These are phyloP conservation scores for Danielia oregonensis DNA, from an alignment of 805 yeast species.

Conservation along the genomic window DNA sequence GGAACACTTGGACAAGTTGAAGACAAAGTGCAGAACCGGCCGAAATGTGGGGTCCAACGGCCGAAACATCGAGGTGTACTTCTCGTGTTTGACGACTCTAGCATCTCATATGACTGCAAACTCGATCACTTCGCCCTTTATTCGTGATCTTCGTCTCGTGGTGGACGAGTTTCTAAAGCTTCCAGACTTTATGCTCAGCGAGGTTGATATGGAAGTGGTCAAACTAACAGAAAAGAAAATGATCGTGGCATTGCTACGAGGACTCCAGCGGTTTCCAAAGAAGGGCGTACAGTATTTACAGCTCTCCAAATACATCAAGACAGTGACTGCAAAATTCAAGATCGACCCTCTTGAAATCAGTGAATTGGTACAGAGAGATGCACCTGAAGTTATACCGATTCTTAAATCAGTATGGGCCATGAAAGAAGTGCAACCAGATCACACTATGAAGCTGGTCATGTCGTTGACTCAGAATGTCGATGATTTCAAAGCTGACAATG, in stretches of 20 bases:
- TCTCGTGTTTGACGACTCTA: slow-evolving; percentile 11
- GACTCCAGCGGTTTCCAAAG: background rate
- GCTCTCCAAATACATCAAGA: background rate
- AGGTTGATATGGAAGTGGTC: background rate
- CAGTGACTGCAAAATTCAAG: background rate
- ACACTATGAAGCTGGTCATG: no score
- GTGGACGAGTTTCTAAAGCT: background rate
- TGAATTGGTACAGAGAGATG: background rate
- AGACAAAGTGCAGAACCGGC: slow-evolving; percentile 2
- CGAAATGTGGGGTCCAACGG: background rate
- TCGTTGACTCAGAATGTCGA: background rate
- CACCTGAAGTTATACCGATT: background rate
- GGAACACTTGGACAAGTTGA: slow-evolving; percentile 2
- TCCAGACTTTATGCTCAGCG: background rate
- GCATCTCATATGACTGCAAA: slow-evolving; percentile 3
- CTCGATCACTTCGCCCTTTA: background rate
- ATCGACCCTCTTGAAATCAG: background rate
- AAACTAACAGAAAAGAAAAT: no score
- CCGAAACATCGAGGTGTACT: slow-evolving; percentile 7
- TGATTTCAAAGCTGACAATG: slow-evolving; percentile 8
- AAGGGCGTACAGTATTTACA: background rate
- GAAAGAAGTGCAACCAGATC: background rate
- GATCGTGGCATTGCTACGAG: background rate
- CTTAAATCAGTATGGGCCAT: background rate
- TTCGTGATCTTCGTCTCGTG: background rate